Evolutionary conservation across 2,329 filamentous ascomycete genomes (phyloP).

Genomic region (Shiraia bambusicola): DNA sequence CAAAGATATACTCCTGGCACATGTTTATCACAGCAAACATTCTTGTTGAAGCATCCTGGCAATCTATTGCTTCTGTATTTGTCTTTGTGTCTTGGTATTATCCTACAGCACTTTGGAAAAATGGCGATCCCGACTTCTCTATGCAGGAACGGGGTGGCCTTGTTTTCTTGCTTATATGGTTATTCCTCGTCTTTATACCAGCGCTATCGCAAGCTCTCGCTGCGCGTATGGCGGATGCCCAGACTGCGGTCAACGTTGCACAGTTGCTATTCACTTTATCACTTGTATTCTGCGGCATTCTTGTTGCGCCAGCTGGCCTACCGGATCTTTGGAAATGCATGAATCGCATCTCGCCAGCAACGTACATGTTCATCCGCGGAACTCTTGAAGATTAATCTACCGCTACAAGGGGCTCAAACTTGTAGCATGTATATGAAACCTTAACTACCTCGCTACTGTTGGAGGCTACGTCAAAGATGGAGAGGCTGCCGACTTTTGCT

Average conservation of each 20-base stretch:
- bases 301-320: slow-evolving; percentile 58
- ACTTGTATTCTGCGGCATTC: slow-evolving; percentile 68
- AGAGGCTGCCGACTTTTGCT: too few relatives aligned
- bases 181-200: slow-evolving; percentile 72
- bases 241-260: slow-evolving; percentile 68
- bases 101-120: slow-evolving; percentile 70
- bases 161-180: slow-evolving; percentile 71
- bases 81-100: slow-evolving; percentile 81
- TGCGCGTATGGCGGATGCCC: slow-evolving; percentile 69
- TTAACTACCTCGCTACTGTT: too few relatives aligned
- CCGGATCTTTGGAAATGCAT: slow-evolving; percentile 77
- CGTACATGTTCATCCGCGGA: slow-evolving; percentile 55
- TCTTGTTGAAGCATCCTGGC: slow-evolving; percentile 78
- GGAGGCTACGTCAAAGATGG: too few relatives aligned
- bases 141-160: slow-evolving; percentile 68
- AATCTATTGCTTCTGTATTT: slow-evolving; percentile 67
- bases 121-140: slow-evolving; percentile 60
- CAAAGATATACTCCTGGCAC: slow-evolving; percentile 80
- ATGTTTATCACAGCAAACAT: slow-evolving; percentile 79
- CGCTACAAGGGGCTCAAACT: too few relatives aligned
- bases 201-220: slow-evolving; percentile 75
- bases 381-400: not conserved
- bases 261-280: slow-evolving; percentile 57
- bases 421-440: too few relatives aligned
- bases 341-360: slow-evolving; percentile 69